These are phyloP conservation scores for Colletotrichum theobromicola DNA, from an alignment of 2,329 filamentous ascomycete species.

Conservation along the genomic window DNA sequence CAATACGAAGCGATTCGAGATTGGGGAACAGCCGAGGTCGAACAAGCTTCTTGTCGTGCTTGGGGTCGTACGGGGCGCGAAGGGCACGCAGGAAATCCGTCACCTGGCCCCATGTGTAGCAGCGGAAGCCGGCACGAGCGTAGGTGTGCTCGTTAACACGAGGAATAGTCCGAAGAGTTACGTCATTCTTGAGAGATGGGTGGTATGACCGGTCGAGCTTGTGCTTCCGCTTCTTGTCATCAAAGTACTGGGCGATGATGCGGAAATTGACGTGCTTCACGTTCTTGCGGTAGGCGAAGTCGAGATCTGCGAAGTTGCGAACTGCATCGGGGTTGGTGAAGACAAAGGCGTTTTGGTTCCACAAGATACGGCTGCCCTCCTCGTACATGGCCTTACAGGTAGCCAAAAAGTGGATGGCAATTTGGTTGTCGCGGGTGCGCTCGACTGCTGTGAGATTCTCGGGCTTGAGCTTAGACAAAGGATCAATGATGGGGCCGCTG, in stretches of 20 bases:
- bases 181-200: conserved; percentile 43
- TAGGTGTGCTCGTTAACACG: conserved; percentile 51
- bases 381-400: conserved; percentile 54
- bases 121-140: conserved; percentile 56
- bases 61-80: conserved; percentile 54
- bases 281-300: conserved; percentile 43
- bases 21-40: conserved; percentile 52
- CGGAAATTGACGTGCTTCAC: conserved; percentile 55
- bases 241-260: conserved; percentile 60
- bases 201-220: conserved; percentile 49
- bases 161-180: conserved; percentile 45
- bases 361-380: conserved; percentile 56
- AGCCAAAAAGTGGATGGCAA: conserved; percentile 58
- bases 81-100: conserved; percentile 57
- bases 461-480: conserved; percentile 48
- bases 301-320: conserved; percentile 53
- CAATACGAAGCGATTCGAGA: conserved; percentile 53
- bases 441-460: conserved; percentile 51
- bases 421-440: conserved; percentile 48
- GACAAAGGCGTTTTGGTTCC: conserved; percentile 57
- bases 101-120: conserved; percentile 60
- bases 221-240: conserved; percentile 48
- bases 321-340: conserved; percentile 60
- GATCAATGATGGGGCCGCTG: conserved; percentile 56
- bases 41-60: conserved; percentile 32